Base-by-base conservation (phyloP, 2,329 filamentous ascomycete species). In the Lecanosticta acicola region DNA sequence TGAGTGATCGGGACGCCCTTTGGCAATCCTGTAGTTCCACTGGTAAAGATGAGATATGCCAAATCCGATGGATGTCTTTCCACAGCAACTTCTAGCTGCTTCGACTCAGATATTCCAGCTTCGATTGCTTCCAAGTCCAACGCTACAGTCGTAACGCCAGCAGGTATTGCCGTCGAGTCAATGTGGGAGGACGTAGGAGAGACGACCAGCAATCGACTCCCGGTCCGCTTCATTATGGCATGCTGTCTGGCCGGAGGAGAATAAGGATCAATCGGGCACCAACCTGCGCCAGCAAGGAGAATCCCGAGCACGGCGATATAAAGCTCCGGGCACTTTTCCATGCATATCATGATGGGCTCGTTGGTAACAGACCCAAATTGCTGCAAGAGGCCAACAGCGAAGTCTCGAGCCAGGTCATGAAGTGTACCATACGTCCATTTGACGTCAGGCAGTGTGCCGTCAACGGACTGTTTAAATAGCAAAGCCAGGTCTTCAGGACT, bases 231-330 rank as follows among this genome's bases (percentile, higher is more conserved):
- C 44, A 50, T 50, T n/a, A 50, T 50, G 7, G 48, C 37, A 44
- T 44, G 48, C 37, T 50, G 48, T 43, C 48, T 32, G 26, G 41
- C 40, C 3, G 48, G 48, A 4, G 48, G 48, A 7, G 48, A 50
- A 21, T 50, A 50, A 0, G 69, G 66, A 37, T 77, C 63, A 2
- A 93, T 73, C 0, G 87, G 86, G 17, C 93, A 68, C 59, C 91
- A 91, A 10, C 80, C 86, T 58, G 80, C 82, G 10, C 86, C 85
- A 3, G 79, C 70, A 57, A 91, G 91, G 16, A 86, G 65, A 18
- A 84, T 75, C 2, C 79, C 87, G 18, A 94, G 71, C 11, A 93
- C 85, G 0, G 80, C 75, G 18, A 81, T 71, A 58, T 93, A 94
- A 0, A 93, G 68, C 19, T 79, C 64, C 0, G 79, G 62, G 0